phyloP scores from a whole-genome alignment of 805 yeast species.

The Schwanniomyces vanrijiae region DNA sequence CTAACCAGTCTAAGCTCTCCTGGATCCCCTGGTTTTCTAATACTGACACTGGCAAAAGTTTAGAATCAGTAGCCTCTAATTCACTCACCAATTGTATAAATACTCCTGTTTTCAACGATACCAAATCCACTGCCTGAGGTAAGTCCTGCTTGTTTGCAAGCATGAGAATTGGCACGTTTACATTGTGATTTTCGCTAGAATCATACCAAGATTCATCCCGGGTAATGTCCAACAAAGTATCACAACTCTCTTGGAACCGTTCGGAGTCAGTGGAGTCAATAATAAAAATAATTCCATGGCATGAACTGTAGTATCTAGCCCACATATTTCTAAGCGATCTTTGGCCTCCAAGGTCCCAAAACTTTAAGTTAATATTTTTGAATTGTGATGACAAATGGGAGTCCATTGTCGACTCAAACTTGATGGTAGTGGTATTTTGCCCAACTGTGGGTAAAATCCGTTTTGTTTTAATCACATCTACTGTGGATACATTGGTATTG shows the following conservation, averaged over 20 bases:
- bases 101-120: slow-evolving; percentile 72
- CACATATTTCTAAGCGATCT: slow-evolving; percentile 80
- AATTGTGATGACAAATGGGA: slow-evolving; percentile 29
- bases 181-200: slow-evolving; percentile 29
- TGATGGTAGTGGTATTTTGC: slow-evolving; percentile 64
- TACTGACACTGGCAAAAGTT: slow-evolving; percentile 89
- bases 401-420: slow-evolving; percentile 39
- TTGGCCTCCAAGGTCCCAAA: slow-evolving; percentile 98
- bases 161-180: slow-evolving; percentile 85
- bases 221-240: slow-evolving; percentile 52
- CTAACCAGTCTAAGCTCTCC: slow-evolving; percentile 89
- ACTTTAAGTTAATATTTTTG: slow-evolving; percentile 58
- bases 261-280: slow-evolving; percentile 88
- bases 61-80: slow-evolving; percentile 85
- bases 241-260: slow-evolving; percentile 79
- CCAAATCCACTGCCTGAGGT: slow-evolving; percentile 47
- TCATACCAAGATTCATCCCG: slow-evolving; percentile 43
- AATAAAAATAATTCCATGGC: slow-evolving; percentile 90
- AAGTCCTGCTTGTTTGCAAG: slow-evolving; percentile 91
- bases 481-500: slow-evolving; percentile 14
- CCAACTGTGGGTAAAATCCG: slow-evolving; percentile 92
- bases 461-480: slow-evolving; percentile 38
- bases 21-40: slow-evolving; percentile 77
- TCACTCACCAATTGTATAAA: slow-evolving; percentile 80
- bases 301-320: slow-evolving; percentile 79